Evolutionary conservation across 2,329 filamentous ascomycete species (phyloP).

Genomic region (Neofusicoccum sp.): DNA sequence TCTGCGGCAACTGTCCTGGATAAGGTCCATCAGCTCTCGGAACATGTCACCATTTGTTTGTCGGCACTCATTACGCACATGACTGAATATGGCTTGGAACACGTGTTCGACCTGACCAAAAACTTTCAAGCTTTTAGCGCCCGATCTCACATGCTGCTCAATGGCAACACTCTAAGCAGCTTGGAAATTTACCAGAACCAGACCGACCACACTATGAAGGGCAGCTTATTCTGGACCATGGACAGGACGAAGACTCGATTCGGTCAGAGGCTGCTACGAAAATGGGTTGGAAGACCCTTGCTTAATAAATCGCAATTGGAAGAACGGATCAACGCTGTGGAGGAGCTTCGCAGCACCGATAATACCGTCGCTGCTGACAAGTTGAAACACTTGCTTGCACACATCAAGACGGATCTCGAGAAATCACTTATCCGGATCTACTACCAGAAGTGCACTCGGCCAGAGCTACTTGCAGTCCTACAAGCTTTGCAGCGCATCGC

Average conservation of each 20-base stretch:
- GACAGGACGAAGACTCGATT: conserved; percentile 91
- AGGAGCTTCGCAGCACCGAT: conserved; percentile 75
- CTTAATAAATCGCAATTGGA: conserved; percentile 75
- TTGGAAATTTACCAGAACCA: conserved; percentile 95
- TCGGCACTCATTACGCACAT: conserved; percentile 96
- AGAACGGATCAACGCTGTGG: conserved; percentile 79
- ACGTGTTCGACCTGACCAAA: conserved; percentile 94
- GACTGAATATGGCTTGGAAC: conserved; percentile 87
- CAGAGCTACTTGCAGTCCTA: conserved; percentile 81
- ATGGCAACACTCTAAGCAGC: conserved; percentile 90
- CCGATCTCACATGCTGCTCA: conserved; percentile 91
- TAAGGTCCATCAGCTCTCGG: conserved; percentile 81
- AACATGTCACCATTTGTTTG: conserved; percentile 85
- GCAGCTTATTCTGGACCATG: conserved; percentile 93
- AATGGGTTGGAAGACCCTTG: conserved; percentile 92
- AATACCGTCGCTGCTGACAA: conserved; percentile 71
- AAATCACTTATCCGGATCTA: conserved; percentile 94
- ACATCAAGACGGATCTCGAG: conserved; percentile 80
- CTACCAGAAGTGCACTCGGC: conserved; percentile 91
- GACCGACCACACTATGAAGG: conserved; percentile 81
- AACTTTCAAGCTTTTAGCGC: conserved; percentile 97
- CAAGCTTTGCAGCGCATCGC: conserved; percentile 84
- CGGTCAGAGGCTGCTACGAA: conserved; percentile 82
- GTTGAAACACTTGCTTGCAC: conserved; percentile 70
- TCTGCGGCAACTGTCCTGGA: conserved; percentile 69